Evolutionary conservation across 2,329 filamentous ascomycete genomes (phyloP).

Genomic region (Nemania serpens): DNA sequence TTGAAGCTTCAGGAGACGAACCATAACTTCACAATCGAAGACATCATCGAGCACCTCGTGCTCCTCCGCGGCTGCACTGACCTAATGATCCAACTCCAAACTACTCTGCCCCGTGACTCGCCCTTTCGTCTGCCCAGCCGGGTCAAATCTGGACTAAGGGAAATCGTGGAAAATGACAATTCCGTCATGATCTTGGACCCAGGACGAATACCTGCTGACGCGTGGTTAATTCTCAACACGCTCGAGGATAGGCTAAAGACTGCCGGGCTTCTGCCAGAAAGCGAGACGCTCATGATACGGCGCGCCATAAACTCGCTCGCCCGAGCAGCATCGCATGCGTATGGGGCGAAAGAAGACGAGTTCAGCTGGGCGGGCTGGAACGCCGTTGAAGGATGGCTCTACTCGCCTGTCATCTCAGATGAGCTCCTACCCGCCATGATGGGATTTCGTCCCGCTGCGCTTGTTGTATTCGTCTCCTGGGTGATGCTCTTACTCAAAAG

Average conservation of each 20-base stretch:
- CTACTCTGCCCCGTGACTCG: too few relatives aligned
- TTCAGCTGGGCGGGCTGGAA: slow-evolving; percentile 14
- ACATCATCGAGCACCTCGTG: too few relatives aligned
- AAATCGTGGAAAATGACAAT: slow-evolving; percentile 12
- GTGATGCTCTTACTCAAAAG: slow-evolving; percentile 11
- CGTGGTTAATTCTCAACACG: slow-evolving; percentile 11
- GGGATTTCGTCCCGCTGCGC: slow-evolving; percentile 10
- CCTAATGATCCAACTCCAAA: too few relatives aligned
- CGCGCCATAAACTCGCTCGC: slow-evolving; percentile 12
- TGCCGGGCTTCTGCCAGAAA: slow-evolving; percentile 10
- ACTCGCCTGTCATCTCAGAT: slow-evolving; percentile 12
- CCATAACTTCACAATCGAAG: too few relatives aligned
- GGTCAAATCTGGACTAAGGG: slow-evolving; percentile 5
- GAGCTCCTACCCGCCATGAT: slow-evolving; percentile 18
- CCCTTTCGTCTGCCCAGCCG: too few relatives aligned
- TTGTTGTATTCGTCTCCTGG: slow-evolving; percentile 22
- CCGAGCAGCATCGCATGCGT: slow-evolving; percentile 2
- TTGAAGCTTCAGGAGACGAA: too few relatives aligned
- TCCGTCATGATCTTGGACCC: background rate
- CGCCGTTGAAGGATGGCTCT: slow-evolving; percentile 20
- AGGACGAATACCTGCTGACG: slow-evolving; percentile 3
- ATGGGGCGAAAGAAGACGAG: slow-evolving; percentile 13
- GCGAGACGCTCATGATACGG: slow-evolving; percentile 7
- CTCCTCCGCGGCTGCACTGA: too few relatives aligned
- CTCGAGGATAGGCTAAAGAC: slow-evolving; percentile 8